These are phyloP conservation scores for Fonsecaea monophora DNA, from an alignment of 2,329 filamentous ascomycete genomes.

Conservation along the genomic window DNA sequence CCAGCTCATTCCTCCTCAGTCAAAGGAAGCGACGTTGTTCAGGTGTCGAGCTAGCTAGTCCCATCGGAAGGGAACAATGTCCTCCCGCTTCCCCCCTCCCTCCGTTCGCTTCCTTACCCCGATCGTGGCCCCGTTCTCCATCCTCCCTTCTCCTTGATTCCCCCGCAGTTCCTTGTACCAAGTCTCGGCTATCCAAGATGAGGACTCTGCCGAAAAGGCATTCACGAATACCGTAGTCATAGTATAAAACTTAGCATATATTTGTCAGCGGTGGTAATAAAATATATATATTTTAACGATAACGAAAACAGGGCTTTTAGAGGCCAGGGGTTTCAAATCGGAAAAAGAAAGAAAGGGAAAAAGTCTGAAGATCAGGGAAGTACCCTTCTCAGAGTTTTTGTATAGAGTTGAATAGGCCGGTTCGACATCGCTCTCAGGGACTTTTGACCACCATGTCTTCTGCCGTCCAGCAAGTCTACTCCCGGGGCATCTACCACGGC, in stretches of 20 bases:
- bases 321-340: too few species aligned
- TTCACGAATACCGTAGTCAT: background rate
- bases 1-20: background rate
- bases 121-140: background rate
- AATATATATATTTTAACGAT: background rate
- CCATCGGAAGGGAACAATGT: background rate
- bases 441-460: background rate
- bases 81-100: background rate
- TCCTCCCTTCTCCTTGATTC: background rate
- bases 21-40: background rate
- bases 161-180: background rate
- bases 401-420: too few species aligned
- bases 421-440: too few species aligned
- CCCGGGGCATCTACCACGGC: constrained; percentile 56
- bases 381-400: too few species aligned
- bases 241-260: background rate
- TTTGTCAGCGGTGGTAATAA: background rate
- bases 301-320: background rate
- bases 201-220: background rate
- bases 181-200: background rate
- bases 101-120: background rate
- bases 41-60: background rate
- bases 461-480: constrained; percentile 27
- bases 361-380: background rate
- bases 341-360: background rate